Conservation (phyloP, 306 rosid genomes). For the Quercus parvula region DNA sequence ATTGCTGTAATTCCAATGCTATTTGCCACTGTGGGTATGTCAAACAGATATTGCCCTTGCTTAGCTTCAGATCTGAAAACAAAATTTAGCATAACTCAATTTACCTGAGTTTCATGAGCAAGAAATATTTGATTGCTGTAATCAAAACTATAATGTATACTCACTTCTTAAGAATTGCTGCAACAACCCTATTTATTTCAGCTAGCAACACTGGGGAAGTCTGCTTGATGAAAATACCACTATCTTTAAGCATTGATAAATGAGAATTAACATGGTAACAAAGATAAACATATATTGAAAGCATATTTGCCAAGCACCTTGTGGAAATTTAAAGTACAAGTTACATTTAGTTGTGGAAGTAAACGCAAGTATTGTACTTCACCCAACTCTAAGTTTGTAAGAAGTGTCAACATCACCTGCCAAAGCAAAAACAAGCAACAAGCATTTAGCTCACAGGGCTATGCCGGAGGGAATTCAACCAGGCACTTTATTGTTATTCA, state of each 20-base stretch:
- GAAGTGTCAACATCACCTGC: conserved; percentile 88
- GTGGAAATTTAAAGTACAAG: conserved; percentile 76
- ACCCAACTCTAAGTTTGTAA: conserved; percentile 93
- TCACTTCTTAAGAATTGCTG: conserved; percentile 72
- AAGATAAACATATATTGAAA: neutral
- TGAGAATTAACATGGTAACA: neutral
- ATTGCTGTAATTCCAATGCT: conserved; percentile 62
- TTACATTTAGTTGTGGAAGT: conserved; percentile 68
- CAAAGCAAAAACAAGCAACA: conserved; percentile 25
- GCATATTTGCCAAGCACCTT: conserved; percentile 40
- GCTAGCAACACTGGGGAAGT: conserved; percentile 71
- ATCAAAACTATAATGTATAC: conserved; percentile 22
- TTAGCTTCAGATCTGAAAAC: conserved; percentile 78
- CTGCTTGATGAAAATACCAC: conserved; percentile 35
- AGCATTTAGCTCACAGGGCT: conserved; percentile 10
- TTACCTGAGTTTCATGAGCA: conserved; percentile 22
- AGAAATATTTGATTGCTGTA: conserved; percentile 11
- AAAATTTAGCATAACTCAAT: conserved; percentile 11
- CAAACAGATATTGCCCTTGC: conserved; percentile 78
- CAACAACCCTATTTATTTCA: conserved; percentile 55
- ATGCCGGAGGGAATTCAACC: conserved; percentile 9
- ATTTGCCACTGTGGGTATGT: conserved; percentile 71
- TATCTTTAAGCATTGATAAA: conserved; percentile 13
- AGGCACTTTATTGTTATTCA: conserved; percentile 4
- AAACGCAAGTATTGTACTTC: conserved; percentile 68